Percentiles rank a stretch among this genome's conserved stretches.
Conservation (phyloP, 495 filamentous ascomycete species). For the Xylaria grammica region DNA sequence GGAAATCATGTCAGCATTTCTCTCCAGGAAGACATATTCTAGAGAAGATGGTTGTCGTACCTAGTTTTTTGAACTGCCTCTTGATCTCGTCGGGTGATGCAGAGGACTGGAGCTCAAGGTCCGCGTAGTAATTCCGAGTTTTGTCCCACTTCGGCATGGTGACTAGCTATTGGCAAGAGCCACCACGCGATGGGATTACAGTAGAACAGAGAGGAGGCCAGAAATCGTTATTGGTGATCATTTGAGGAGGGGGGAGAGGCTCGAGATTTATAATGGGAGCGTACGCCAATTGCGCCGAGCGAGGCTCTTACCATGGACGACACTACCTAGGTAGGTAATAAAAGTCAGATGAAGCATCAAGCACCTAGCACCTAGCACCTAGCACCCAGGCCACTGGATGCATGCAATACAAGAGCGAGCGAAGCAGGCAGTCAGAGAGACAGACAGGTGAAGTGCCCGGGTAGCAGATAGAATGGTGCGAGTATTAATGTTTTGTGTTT, state of each 20-base stretch:
- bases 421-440: not conserved
- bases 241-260: not conserved
- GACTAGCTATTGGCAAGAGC: slow-evolving; percentile 25
- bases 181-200: slow-evolving; percentile 10
- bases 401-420: not conserved
- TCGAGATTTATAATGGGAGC: not conserved
- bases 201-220: not conserved
- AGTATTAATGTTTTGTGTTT: slow-evolving; percentile 6
- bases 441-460: no score
- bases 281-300: not conserved
- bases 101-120: slow-evolving; percentile 69
- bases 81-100: slow-evolving; percentile 77
- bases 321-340: not conserved
- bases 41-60: slow-evolving; percentile 46
- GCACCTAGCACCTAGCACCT: no score
- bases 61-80: slow-evolving; percentile 84
- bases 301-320: not conserved
- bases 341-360: not conserved
- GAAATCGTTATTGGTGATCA: not conserved
- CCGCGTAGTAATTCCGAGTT: slow-evolving; percentile 82
- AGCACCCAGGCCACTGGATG: no score
- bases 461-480: no score
- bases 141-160: slow-evolving; percentile 79
- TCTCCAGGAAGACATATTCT: not conserved
- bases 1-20: slow-evolving; percentile 9